phyloP scores from a whole-genome alignment of 495 filamentous ascomycete species.

The Podospora comata region DNA sequence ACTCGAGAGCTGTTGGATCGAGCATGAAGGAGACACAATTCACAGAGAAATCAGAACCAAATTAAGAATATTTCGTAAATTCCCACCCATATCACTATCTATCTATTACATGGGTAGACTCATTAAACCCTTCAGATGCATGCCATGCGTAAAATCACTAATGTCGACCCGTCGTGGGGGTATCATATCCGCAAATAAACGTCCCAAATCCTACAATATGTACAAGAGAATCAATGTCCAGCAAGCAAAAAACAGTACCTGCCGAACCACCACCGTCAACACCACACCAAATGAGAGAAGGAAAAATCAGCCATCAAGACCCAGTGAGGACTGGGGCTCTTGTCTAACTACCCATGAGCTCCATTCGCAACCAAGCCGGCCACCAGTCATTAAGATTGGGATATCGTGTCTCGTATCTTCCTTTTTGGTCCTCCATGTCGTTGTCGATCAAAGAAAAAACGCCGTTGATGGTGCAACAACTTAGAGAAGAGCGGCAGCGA shows the following conservation, averaged over 20 bases:
- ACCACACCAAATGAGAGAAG: constrained; percentile 21
- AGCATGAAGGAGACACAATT: no score
- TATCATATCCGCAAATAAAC: constrained; percentile 24
- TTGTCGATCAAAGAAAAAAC: constrained; percentile 21
- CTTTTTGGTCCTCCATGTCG: constrained; percentile 1
- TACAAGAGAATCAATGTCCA: constrained; percentile 29
- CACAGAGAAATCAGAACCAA: not conserved
- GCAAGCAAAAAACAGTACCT: constrained; percentile 1
- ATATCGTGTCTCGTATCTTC: constrained; percentile 21
- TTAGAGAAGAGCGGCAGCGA: constrained; percentile 36
- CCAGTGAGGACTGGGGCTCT: not conserved
- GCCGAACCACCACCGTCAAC: constrained; percentile 20
- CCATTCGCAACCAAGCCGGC: constrained; percentile 19
- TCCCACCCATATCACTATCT: not conserved
- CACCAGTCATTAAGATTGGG: constrained; percentile 29
- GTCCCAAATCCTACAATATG: constrained; percentile 24
- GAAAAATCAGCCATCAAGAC: constrained; percentile 19
- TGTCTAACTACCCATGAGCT: not conserved
- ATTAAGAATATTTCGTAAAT: not conserved
- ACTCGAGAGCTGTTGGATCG: no score
- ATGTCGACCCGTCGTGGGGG: constrained; percentile 26
- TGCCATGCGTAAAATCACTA: constrained; percentile 9
- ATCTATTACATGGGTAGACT: not conserved
- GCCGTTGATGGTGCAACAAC: not conserved
- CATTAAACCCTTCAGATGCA: constrained; percentile 4